Evolutionary conservation across 2,329 filamentous ascomycete genomes (phyloP).

Genomic region (Colletotrichum truncatum): DNA sequence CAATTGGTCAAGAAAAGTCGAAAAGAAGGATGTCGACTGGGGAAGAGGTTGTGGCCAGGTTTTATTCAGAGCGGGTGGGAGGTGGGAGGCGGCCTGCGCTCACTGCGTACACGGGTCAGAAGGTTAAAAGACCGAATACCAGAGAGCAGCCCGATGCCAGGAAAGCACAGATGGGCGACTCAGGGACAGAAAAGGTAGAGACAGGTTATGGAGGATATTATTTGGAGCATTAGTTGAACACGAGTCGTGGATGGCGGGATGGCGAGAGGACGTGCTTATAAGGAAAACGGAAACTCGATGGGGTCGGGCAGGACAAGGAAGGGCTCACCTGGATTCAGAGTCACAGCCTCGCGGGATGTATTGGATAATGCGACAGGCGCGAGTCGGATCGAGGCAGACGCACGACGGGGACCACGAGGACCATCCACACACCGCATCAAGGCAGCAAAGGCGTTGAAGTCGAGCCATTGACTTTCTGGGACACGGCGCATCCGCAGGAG

Average conservation of each 20-base stretch:
- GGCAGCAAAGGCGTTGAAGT: conserved; percentile 12
- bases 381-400: conserved; percentile 11
- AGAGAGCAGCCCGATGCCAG: not conserved
- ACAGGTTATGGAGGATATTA: conserved; percentile 7
- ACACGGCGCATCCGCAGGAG: not conserved
- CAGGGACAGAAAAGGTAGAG: not conserved
- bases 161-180: conserved; percentile 18
- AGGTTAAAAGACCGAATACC: not conserved
- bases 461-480: not conserved
- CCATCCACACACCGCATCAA: conserved; percentile 9
- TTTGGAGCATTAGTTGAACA: not conserved
- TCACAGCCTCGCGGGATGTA: conserved; percentile 13
- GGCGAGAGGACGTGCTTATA: not conserved
- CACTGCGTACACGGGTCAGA: conserved; percentile 5
- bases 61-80: conserved; percentile 2
- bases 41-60: not conserved
- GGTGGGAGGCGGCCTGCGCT: not conserved
- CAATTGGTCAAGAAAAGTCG: not conserved
- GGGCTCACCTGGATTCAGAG: not conserved
- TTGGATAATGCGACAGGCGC: conserved; percentile 11
- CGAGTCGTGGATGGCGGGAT: conserved; percentile 16
- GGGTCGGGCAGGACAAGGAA: not conserved
- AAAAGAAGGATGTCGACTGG: not conserved
- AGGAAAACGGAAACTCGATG: not conserved
- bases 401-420: not conserved